Evolutionary conservation across 345 rosid genomes (phyloP), one percentile per base, ranked within the genome.

Genomic region (Rhizophora apiculata): DNA sequence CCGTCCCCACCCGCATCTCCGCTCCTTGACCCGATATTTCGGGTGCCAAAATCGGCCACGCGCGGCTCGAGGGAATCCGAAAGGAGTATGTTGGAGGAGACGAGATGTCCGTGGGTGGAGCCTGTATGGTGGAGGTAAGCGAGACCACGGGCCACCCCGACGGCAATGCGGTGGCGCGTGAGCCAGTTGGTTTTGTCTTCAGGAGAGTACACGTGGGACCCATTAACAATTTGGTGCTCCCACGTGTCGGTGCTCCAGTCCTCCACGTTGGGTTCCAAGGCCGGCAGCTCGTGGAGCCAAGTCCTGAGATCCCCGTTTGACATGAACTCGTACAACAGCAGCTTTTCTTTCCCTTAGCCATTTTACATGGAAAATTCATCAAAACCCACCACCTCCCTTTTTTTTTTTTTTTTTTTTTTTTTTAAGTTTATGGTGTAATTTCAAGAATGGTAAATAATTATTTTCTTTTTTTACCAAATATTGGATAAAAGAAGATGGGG

Each of bases 221-320:
- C 80, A 8, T 72, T 46, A 27, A 70, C 70, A 8, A 29, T 72
- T 20, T 74, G 88, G 2, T 74, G 80, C 74, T 91, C 96, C 98
- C 98, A 94, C 62, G 97, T 89, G 90, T 94, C 98, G 1, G 81
- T 73, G 72, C 90, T 89, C 98, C 98, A 94, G 68, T 94, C 97
- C 75, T 94, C 98, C 64, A 89, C 93, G 86, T 91, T 84, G 52
- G 92, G 76, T 57, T 80, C 79, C 37, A 96, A 93, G 1, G 90
- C 69, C 0, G 97, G 98, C 13, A 94, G 96, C 82, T 94, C 98
- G 81, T 94, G 92, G 26, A 94, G 89, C 97, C 97, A 94, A 22
- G 86, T 85, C 82, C 86, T 86, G 53, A 94, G 84, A 72, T 94
- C 96, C 27, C 98, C 98, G 64, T 84, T 89, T 16, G 90, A 76